Evolutionary conservation across 2,329 filamentous ascomycete species (phyloP), one percentile per base, ranked within the genome.

Genomic region (Arthrobotrys sphaeroides): DNA sequence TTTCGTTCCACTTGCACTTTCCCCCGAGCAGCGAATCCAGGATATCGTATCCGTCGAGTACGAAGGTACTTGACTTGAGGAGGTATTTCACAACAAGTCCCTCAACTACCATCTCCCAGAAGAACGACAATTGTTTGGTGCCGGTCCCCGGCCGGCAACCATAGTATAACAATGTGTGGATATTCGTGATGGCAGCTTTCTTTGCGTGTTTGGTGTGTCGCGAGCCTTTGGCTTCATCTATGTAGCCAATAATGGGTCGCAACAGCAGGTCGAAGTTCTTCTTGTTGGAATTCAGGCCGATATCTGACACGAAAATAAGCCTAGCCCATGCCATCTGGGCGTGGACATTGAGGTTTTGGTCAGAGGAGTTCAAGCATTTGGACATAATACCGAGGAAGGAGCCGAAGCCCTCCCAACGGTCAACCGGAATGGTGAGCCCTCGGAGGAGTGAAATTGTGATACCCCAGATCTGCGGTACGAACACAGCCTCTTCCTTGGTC

Each of bases 391-490:
- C 86, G 5, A 97, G 85, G 91, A 93, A 97, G 4, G 87, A 85
- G 26, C 85, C 87, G 77, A 93, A 89, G 80, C 91, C 88, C 31
- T 90, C 86, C 91, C 94, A 98, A 83, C 81, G 89, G 78, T 84
- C 88, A 26, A 75, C 45, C n/a, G 72, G 74, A 9, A 77, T 77
- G 5, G 72, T 69, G 13, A 81, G 89, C 82, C 83, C 88, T 83
- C 91, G 89, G 53, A 97, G 84, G 66, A 97, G 88, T 1, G 97
- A 86, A 5, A 94, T 88, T 1, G 96, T 85, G 36, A 93, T 88
- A 72, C 91, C 91, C 94, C 94, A 98, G 20, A 98, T 92, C 78
- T 93, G 91, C 4, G 95, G 94, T 0, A 96, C 93, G 40, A 88
- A 85, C 0, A 85, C 82, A 7, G 87, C 88, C 20, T 88, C 86